Evolutionary conservation across 805 yeast species (phyloP), one percentile per base, ranked within the genome.

Genomic region (Schwanniomyces occidentalis): DNA sequence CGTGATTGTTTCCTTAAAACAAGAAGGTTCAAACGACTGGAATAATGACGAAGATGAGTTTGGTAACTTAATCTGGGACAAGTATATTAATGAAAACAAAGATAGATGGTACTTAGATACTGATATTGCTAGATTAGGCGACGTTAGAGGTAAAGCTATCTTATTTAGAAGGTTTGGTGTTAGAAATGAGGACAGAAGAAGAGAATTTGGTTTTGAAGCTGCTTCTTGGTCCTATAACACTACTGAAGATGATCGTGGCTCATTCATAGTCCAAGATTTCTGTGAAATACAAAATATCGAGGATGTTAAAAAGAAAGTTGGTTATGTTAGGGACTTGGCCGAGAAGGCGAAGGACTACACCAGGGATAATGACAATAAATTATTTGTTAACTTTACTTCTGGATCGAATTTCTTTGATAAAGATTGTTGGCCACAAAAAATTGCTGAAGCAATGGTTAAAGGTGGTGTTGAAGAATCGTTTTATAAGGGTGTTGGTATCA

Each of bases 151-250:
- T 13, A 84, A 81, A 54, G 75, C 68, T 13, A 52, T 82, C 9
- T 57, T 85, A 27, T 79, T 85, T 56, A 69, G 93, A 52, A 71
- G 93, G 52, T 85, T 83, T 49, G 85, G 84, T n/a, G 78, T 78
- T 23, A 60, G 65, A 16, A 64, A 78, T 45, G 68, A 70, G 21
- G 64, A 69, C 16, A 54, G 60, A 36, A 53, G 51, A 24, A 42
- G 40, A n/a, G 53, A 69, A 21, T 76, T 72, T 47, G 93, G 93
- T 8, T 75, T 84, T 39, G 80, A 81, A 20, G 89, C 89, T 8
- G 58, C 78, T 3, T 61, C 71, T 41, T 85, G 91, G 90, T 46
- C 58, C 20, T 80, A 81, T 60, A 81, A 82, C 57, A 72, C 83
- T 42, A 68, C 76, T 6, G 76, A 76, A 40, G 87, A 81, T 48